Percentiles rank a stretch among this genome's conserved stretches.
Evolutionary conservation across 805 yeast species (phyloP).

Genomic region (Schwanniomyces sp.): DNA sequence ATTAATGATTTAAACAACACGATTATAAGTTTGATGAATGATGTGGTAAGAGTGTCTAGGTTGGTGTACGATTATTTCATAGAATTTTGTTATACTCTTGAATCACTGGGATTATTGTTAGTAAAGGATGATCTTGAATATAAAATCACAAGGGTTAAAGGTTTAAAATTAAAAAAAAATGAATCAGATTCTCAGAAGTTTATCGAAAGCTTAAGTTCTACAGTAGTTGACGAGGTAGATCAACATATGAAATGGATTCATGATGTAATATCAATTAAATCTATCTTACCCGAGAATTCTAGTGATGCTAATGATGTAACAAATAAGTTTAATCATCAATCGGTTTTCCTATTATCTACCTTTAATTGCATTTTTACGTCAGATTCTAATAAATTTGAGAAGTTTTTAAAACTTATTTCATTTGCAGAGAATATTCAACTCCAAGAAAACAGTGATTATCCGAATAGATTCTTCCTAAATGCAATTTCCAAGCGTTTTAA

Average conservation of each 20-base stretch:
- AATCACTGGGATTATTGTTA: constrained; percentile 74
- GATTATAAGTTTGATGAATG: constrained; percentile 13
- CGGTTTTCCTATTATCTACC: constrained; percentile 13
- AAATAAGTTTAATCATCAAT: constrained; percentile 9
- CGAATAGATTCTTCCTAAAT: constrained; percentile 32
- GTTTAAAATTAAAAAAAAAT: constrained; percentile 51
- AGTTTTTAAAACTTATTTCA: constrained; percentile 19
- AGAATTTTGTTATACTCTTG: constrained; percentile 58
- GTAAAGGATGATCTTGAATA: constrained; percentile 43
- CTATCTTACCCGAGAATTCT: constrained; percentile 5
- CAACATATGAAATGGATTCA: constrained; percentile 49
- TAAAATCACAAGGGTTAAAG: constrained; percentile 75
- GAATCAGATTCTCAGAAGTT: constrained; percentile 34
- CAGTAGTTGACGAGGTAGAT: constrained; percentile 41
- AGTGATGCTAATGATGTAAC: constrained; percentile 10
- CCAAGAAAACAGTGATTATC: constrained; percentile 17
- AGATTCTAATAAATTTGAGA: constrained; percentile 13
- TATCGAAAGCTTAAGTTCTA: constrained; percentile 34
- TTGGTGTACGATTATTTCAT: constrained; percentile 31
- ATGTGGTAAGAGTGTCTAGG: constrained; percentile 14
- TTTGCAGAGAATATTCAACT: constrained; percentile 28
- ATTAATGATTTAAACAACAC: constrained; percentile 24
- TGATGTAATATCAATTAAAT: constrained; percentile 18
- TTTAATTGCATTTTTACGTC: constrained; percentile 17
- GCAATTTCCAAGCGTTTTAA: constrained; percentile 70